A percentile compares a stretch with the other conserved stretches of the same genome.
These are phyloP conservation scores for Boletus subcaerulescens DNA, from an alignment of 768 basidiomycete genomes.

Conservation along the genomic window DNA sequence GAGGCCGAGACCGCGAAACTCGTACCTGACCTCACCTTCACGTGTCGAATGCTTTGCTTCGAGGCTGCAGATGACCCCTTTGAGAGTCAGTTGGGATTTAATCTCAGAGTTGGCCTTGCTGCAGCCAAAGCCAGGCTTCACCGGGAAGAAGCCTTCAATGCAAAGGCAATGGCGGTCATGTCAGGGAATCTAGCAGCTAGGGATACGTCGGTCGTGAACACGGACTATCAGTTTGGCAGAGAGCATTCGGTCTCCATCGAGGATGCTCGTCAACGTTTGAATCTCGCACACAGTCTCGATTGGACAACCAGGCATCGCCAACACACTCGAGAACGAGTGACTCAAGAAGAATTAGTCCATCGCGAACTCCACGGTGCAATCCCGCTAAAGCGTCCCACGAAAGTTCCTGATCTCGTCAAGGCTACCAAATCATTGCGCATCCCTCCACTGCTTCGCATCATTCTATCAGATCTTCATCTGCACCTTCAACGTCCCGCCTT, in stretches of 20 bases:
- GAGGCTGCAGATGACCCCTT: constrained; percentile 86
- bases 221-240: constrained; percentile 61
- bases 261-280: constrained; percentile 69
- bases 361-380: constrained; percentile 43
- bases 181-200: constrained; percentile 25
- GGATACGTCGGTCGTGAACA: constrained; percentile 37
- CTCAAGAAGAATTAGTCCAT: constrained; percentile 46
- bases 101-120: constrained; percentile 68
- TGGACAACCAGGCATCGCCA: constrained; percentile 64
- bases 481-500: constrained; percentile 60
- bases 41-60: constrained; percentile 58
- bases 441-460: constrained; percentile 71
- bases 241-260: constrained; percentile 65
- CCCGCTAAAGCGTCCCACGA: constrained; percentile 28
- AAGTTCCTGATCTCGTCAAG: constrained; percentile 44
- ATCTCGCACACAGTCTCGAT: constrained; percentile 65
- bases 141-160: constrained; percentile 76
- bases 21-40: constrained; percentile 60
- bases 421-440: constrained; percentile 32
- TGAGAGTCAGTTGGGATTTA: constrained; percentile 71
- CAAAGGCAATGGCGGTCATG: constrained; percentile 69
- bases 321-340: constrained; percentile 43
- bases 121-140: constrained; percentile 69
- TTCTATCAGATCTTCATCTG: constrained; percentile 58
- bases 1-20: constrained; percentile 68